A percentile compares a stretch with the other conserved stretches of the same genome.
phyloP scores from a whole-genome alignment of 139 green algal genomes.

The Astrephomene gubernaculifera region DNA sequence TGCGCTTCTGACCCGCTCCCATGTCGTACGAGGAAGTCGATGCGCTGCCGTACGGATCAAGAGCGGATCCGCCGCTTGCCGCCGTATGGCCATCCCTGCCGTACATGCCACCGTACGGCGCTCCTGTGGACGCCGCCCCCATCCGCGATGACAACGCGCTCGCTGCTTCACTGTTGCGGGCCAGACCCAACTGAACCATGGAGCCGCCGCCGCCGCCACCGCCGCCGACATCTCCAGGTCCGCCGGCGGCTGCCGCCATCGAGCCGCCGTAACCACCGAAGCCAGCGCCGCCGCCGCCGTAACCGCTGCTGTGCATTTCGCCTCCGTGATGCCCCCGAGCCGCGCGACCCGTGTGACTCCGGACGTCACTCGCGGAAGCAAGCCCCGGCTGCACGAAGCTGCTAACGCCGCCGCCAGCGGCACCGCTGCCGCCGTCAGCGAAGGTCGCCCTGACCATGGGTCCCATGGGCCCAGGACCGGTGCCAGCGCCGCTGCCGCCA shows the following conservation, averaged over 20 bases:
- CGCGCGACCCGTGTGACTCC: background rate
- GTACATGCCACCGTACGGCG: background rate
- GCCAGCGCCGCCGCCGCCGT: background rate
- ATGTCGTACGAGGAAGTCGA: conserved; percentile 20
- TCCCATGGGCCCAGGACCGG: background rate
- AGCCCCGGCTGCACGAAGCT: conserved; percentile 2
- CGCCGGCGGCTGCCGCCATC: background rate
- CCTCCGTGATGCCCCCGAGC: background rate
- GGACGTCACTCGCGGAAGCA: background rate
- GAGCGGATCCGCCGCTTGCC: background rate
- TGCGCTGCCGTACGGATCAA: conserved; percentile 1
- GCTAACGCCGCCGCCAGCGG: background rate
- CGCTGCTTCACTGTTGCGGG: too few relatives aligned
- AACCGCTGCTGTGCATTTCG: background rate
- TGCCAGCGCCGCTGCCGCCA: background rate
- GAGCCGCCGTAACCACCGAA: too few relatives aligned
- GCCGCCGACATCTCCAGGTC: too few relatives aligned
- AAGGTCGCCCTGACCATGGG: background rate
- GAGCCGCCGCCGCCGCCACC: conserved; percentile 9
- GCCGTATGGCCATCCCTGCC: background rate
- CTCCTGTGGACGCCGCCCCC: background rate
- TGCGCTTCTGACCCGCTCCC: conserved; percentile 39
- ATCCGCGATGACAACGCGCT: too few relatives aligned
- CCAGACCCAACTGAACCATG: conserved; percentile 26
- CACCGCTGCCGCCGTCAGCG: background rate